Percentiles rank a stretch among this genome's conserved stretches.
These are phyloP conservation scores for Galerina marginata DNA, from an alignment of 768 basidiomycete species.

Conservation along the genomic window DNA sequence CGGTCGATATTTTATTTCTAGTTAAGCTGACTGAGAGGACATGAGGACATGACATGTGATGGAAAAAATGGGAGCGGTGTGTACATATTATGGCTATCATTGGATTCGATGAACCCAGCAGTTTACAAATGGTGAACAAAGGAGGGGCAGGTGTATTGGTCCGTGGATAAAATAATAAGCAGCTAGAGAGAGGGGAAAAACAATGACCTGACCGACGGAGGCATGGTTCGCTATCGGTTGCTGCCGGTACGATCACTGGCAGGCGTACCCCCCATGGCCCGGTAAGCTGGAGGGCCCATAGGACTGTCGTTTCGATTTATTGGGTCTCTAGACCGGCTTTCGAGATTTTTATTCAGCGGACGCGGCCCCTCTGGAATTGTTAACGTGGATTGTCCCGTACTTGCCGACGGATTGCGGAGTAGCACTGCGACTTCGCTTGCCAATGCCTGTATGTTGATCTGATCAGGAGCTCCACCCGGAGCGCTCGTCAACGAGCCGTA, in stretches of 20 bases:
- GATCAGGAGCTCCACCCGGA: not conserved
- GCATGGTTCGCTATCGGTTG: not conserved
- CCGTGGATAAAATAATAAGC: not conserved
- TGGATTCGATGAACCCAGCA: too few species aligned
- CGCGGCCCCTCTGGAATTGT: slow-evolving; percentile 2
- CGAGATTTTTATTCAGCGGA: slow-evolving; percentile 1
- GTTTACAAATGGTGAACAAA: too few species aligned
- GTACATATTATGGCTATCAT: too few species aligned
- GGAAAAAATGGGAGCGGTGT: too few species aligned
- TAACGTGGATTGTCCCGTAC: not conserved
- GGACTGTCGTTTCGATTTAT: not conserved
- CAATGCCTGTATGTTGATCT: slow-evolving; percentile 20
- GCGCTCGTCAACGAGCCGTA: slow-evolving; percentile 1
- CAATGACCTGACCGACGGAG: too few species aligned
- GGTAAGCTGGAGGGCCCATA: slow-evolving; percentile 14
- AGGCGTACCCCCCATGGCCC: not conserved
- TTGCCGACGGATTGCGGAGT: slow-evolving; percentile 8
- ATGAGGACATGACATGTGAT: too few species aligned
- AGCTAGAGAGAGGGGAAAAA: not conserved
- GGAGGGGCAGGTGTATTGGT: too few species aligned
- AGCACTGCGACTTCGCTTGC: slow-evolving; percentile 24
- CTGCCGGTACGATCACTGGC: not conserved
- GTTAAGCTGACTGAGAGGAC: too few species aligned
- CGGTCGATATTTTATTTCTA: too few species aligned
- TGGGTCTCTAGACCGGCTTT: not conserved